A percentile compares a stretch with the other conserved stretches of the same genome.
phyloP scores from a whole-genome alignment of 2,329 filamentous ascomycete species.

The Penicillium expansum region DNA sequence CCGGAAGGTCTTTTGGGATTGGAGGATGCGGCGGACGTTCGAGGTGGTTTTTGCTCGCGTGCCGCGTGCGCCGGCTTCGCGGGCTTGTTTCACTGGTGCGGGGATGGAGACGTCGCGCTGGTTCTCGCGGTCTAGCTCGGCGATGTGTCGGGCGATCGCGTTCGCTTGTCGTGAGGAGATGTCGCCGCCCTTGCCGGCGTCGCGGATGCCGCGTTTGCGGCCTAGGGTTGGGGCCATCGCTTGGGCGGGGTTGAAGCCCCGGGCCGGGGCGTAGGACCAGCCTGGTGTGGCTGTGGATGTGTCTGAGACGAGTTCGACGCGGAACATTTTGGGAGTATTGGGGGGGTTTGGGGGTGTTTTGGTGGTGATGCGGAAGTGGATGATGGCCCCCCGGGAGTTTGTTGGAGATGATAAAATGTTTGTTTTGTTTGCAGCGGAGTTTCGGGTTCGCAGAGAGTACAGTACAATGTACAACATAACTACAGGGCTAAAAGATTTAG shows the following conservation, averaged over 20 bases:
- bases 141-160: constrained; percentile 76
- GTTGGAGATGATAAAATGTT: constrained; percentile 15
- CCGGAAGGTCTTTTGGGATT: constrained; percentile 50
- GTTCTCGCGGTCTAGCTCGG: constrained; percentile 78
- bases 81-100: constrained; percentile 56
- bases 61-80: constrained; percentile 37
- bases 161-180: constrained; percentile 78
- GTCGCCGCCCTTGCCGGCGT: constrained; percentile 58
- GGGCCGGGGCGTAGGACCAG: constrained; percentile 89
- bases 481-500: neutral
- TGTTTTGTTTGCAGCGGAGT: constrained; percentile 21
- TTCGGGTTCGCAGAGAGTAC: neutral
- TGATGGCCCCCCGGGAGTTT: neutral
- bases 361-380: constrained; percentile 10
- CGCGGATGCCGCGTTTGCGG: constrained; percentile 70
- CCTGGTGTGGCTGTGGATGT: constrained; percentile 71
- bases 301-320: constrained; percentile 78
- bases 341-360: neutral
- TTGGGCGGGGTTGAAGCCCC: constrained; percentile 58
- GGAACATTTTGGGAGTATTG: constrained; percentile 51
- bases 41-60: constrained; percentile 45
- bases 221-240: constrained; percentile 50
- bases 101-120: constrained; percentile 69
- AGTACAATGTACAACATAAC: too few relatives aligned
- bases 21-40: constrained; percentile 48